Base-by-base conservation (phyloP, 108 stramenopile species). In the Bacterosira constricta region DNA sequence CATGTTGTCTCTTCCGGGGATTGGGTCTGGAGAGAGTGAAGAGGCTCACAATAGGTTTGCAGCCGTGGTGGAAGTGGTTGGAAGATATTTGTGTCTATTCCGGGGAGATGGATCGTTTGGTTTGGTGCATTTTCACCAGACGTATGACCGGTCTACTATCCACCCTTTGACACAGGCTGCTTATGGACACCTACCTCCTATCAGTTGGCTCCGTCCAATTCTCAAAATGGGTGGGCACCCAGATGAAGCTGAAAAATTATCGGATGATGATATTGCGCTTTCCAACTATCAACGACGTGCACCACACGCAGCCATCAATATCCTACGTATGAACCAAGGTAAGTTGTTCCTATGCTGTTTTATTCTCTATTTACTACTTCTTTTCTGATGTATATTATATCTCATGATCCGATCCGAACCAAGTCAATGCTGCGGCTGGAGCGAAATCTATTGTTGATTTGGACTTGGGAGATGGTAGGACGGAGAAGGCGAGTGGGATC, bases 161-260 rank as follows among this genome's bases (percentile, higher is more conserved):
- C 58, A 69, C 55, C 85, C 84, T 12, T 12, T 73, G 17, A 63
- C 83, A 31, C 66, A 59, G 23, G 75, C 85, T 42, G 66, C 78
- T 0, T 82, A 84, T 73, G 91, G 91, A 1, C 88, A 92, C 63
- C 55, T 92, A 18, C 87, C 87, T 55, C 91, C 91, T 3, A 20
- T 68, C 25, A 15, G 8, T 56, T 25, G 11, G 56, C 52, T 89
- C 6, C 82, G 84, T 27, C 64, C 88, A 1, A 86, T 88, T 74
- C 59, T 92, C 1, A 84, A 68, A 49, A 77, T 70, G 69, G 79
- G 66, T 71, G 86, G 86, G 11, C 73, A 79, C 55, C 49, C 47
- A 25, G 51, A 54, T n/a, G 64, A 80, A 59, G 78, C 79, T 8
- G 59, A 73, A 38, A 53, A 73, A 35, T 59, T 89, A 20, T 63